Conservation (phyloP, 2,329 filamentous ascomycete genomes). For the Trichophyton benhamiae region DNA sequence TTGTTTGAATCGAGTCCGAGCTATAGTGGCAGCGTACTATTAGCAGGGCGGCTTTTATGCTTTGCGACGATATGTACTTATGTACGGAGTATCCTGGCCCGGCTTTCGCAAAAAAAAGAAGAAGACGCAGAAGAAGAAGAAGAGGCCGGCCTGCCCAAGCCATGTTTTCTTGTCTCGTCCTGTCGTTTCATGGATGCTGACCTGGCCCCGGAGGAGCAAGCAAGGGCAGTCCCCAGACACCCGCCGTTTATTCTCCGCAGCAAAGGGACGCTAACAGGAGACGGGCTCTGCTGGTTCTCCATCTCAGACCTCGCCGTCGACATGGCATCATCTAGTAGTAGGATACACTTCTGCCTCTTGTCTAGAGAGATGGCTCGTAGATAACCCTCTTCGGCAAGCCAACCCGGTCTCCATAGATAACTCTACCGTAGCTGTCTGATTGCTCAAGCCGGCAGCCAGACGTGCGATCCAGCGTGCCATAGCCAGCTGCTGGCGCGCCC, state of each 20-base stretch:
- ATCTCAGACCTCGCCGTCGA: background rate
- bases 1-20: too few species aligned
- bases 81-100: too few species aligned
- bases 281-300: background rate
- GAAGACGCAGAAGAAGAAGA: too few species aligned
- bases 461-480: too few species aligned
- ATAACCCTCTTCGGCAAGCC: background rate
- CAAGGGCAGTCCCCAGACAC: background rate
- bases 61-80: background rate
- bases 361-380: too few species aligned
- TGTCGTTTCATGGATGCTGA: background rate
- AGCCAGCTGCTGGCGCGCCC: too few species aligned
- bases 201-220: too few species aligned
- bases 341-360: too few species aligned
- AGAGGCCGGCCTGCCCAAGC: background rate
- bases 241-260: conserved; percentile 2
- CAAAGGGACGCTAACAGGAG: background rate
- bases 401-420: background rate
- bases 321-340: background rate
- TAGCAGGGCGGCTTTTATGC: conserved; percentile 2
- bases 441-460: too few species aligned
- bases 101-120: background rate
- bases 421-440: too few species aligned
- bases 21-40: background rate
- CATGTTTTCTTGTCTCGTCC: background rate